phyloP scores from a whole-genome alignment of 2,329 filamentous ascomycete genomes.

The Ophiostoma novo-ulmi region DNA sequence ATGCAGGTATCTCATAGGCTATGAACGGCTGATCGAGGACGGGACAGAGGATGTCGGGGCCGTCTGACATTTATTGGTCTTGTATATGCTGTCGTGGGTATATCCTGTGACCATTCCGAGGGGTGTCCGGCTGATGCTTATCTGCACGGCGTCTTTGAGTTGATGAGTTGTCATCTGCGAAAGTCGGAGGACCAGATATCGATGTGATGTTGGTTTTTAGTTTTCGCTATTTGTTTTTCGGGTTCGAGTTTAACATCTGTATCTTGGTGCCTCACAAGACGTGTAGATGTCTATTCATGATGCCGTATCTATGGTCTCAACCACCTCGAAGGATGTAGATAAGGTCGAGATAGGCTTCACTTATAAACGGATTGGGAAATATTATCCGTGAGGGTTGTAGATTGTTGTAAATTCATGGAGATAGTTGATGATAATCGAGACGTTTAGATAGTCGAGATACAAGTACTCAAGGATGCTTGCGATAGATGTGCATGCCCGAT shows the following conservation, averaged over 20 bases:
- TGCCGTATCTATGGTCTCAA: too few species aligned
- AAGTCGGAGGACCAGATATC: neutral
- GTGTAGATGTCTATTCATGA: neutral
- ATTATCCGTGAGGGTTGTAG: neutral
- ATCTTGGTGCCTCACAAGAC: neutral
- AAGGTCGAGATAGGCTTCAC: neutral
- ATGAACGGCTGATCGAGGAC: neutral
- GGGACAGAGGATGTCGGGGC: constrained; percentile 7
- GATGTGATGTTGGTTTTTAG: neutral
- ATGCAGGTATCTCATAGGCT: neutral
- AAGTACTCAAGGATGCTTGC: neutral
- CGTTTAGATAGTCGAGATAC: neutral
- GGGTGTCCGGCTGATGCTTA: neutral
- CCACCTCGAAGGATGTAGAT: neutral
- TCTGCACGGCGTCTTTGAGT: neutral
- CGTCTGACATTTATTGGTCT: neutral
- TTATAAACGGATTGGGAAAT: constrained; percentile 5
- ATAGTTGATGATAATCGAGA: neutral
- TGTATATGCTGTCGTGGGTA: neutral
- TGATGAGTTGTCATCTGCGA: neutral
- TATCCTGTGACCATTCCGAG: neutral
- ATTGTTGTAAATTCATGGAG: neutral
- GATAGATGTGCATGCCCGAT: neutral
- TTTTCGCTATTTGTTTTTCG: too few species aligned
- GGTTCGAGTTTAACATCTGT: neutral